A percentile compares a stretch with the other conserved stretches of the same genome.
Conservation (phyloP, 1,284 basidiomycete species). For the Ceratorhiza oryzae-sativae region DNA sequence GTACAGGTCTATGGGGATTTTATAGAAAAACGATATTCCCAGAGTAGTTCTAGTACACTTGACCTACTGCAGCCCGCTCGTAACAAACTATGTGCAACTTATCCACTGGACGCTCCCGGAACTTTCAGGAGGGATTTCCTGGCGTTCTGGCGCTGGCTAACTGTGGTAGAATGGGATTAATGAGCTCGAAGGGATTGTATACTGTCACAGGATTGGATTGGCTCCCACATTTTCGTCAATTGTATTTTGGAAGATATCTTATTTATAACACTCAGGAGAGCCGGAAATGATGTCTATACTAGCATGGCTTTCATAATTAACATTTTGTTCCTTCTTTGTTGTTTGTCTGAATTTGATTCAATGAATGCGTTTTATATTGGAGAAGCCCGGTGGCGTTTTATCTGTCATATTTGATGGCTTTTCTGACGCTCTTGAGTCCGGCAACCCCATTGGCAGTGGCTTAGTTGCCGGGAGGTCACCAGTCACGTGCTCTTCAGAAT, state of each 20-base stretch:
- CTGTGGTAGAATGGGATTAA: constrained; percentile 5
- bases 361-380: no score
- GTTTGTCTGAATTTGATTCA: no score
- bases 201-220: not conserved
- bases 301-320: no score
- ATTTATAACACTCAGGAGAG: not conserved
- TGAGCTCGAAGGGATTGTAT: not conserved
- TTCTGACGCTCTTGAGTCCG: no score
- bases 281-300: no score
- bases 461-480: no score
- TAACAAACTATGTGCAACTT: not conserved
- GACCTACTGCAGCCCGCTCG: not conserved
- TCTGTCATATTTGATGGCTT: no score
- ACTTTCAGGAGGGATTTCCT: not conserved
- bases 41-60: not conserved
- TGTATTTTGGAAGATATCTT: not conserved
- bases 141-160: constrained; percentile 1
- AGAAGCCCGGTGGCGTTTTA: no score
- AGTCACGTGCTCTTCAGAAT: no score
- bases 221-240: not conserved
- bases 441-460: no score
- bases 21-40: not conserved
- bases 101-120: not conserved
- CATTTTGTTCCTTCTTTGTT: no score
- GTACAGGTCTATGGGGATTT: not conserved